These are phyloP conservation scores for Aphanocladium album DNA, from an alignment of 2,329 filamentous ascomycete genomes.

Conservation along the genomic window DNA sequence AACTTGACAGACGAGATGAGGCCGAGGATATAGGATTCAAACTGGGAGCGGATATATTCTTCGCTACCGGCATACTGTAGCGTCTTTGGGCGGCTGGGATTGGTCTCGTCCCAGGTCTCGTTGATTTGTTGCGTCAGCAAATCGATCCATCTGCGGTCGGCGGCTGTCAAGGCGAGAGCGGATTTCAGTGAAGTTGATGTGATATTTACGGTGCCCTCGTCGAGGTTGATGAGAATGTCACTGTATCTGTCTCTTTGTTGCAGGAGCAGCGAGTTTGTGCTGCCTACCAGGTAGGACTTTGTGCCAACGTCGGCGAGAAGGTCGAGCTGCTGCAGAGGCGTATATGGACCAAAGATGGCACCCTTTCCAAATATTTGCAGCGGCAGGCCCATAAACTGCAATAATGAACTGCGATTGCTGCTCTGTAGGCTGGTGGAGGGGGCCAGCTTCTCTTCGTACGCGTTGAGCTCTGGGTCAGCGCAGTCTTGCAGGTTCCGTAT, in stretches of 20 bases:
- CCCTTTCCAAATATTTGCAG: slow-evolving; percentile 95
- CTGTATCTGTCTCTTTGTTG: slow-evolving; percentile 95
- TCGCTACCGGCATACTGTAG: slow-evolving; percentile 94
- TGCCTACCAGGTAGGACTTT: slow-evolving; percentile 95
- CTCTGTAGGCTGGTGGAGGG: slow-evolving; percentile 83
- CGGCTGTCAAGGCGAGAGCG: slow-evolving; percentile 72
- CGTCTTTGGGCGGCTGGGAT: slow-evolving; percentile 85
- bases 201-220: slow-evolving; percentile 81
- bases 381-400: slow-evolving; percentile 91
- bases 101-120: slow-evolving; percentile 92
- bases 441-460: slow-evolving; percentile 67
- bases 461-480: slow-evolving; percentile 87
- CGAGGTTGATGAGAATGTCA: slow-evolving; percentile 92
- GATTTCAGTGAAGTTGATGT: slow-evolving; percentile 71
- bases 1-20: slow-evolving; percentile 88
- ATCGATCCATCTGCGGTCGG: slow-evolving; percentile 95
- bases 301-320: slow-evolving; percentile 88
- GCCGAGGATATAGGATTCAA: slow-evolving; percentile 91
- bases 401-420: slow-evolving; percentile 82
- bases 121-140: slow-evolving; percentile 88
- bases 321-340: slow-evolving; percentile 91
- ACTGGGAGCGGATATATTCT: slow-evolving; percentile 94
- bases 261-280: slow-evolving; percentile 87
- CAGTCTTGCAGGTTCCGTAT: slow-evolving; percentile 90
- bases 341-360: slow-evolving; percentile 93